phyloP scores from a whole-genome alignment of 1,284 basidiomycete species.

The Trichosporon faecale region DNA sequence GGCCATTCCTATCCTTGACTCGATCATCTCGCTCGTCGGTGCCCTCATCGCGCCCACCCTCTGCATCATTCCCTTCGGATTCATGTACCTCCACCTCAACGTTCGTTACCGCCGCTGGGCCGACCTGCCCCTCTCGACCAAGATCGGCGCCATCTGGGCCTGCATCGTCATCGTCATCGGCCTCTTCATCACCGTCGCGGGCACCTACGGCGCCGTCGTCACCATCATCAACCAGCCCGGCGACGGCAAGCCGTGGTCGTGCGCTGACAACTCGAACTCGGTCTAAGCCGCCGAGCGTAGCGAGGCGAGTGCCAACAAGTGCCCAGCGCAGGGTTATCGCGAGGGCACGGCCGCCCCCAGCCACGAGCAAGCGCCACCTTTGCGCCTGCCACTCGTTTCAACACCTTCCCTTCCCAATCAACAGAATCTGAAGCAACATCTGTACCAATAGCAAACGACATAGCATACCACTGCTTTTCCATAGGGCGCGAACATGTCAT shows the following conservation, averaged over 20 bases:
- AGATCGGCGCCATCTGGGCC: constrained; percentile 19
- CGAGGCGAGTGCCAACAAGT: neutral
- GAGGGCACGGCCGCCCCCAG: too few relatives aligned
- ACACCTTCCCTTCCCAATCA: too few relatives aligned
- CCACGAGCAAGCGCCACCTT: too few relatives aligned
- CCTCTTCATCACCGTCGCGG: constrained; percentile 33
- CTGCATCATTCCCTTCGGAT: constrained; percentile 31
- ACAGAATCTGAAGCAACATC: too few relatives aligned
- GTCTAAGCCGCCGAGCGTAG: neutral
- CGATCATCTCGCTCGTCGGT: constrained; percentile 38
- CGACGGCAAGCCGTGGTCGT: constrained; percentile 37
- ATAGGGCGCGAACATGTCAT: too few relatives aligned
- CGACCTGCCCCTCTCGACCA: neutral
- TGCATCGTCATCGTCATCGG: constrained; percentile 30
- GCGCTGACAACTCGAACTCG: constrained; percentile 37
- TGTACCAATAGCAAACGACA: too few relatives aligned
- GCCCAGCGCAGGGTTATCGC: too few relatives aligned
- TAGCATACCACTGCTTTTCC: too few relatives aligned
- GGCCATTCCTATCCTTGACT: constrained; percentile 36
- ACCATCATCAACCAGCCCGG: constrained; percentile 31
- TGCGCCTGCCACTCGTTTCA: too few relatives aligned
- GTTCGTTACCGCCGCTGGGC: constrained; percentile 9
- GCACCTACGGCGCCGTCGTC: constrained; percentile 40
- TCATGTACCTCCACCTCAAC: constrained; percentile 41
- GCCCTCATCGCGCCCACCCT: constrained; percentile 39